Conservation (phyloP, 2,329 filamentous ascomycete genomes). For the Cladosporium oxysporum region DNA sequence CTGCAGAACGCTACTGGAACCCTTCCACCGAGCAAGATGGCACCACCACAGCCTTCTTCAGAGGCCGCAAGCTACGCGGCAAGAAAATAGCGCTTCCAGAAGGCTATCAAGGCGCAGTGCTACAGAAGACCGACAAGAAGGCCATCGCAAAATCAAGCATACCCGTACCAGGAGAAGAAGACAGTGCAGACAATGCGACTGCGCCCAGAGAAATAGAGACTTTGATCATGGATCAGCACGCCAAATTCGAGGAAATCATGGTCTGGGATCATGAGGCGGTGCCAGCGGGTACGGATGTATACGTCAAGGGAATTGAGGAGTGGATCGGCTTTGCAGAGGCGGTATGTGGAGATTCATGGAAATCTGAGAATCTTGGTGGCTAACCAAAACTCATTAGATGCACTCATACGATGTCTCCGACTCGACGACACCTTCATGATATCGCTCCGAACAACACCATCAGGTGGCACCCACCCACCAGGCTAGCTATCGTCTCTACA, state of each 20-base stretch:
- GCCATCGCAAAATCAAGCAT: slow-evolving; percentile 9
- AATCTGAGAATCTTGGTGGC: not conserved
- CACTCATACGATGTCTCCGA: slow-evolving; percentile 19
- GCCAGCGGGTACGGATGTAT: slow-evolving; percentile 67
- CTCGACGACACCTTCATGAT: not conserved
- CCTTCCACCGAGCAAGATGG: slow-evolving; percentile 44
- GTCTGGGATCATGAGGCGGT: slow-evolving; percentile 81
- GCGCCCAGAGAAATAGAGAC: slow-evolving; percentile 47
- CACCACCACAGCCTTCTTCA: slow-evolving; percentile 63
- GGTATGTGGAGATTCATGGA: slow-evolving; percentile 49
- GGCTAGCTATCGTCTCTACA: not conserved
- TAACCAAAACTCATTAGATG: slow-evolving; percentile 13
- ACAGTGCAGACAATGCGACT: slow-evolving; percentile 11
- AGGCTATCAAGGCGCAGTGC: slow-evolving; percentile 58
- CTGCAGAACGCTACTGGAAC: slow-evolving; percentile 69
- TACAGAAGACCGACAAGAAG: slow-evolving; percentile 31
- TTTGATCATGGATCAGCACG: slow-evolving; percentile 61
- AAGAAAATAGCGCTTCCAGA: slow-evolving; percentile 66
- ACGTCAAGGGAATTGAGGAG: slow-evolving; percentile 73
- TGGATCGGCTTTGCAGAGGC: slow-evolving; percentile 75
- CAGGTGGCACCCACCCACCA: no score
- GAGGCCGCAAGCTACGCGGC: slow-evolving; percentile 77
- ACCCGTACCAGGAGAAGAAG: not conserved
- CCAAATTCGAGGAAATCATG: slow-evolving; percentile 71
- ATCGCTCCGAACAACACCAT: no score